Base-by-base conservation (phyloP, 2,329 filamentous ascomycete species). In the Alternaria brassicicola region DNA sequence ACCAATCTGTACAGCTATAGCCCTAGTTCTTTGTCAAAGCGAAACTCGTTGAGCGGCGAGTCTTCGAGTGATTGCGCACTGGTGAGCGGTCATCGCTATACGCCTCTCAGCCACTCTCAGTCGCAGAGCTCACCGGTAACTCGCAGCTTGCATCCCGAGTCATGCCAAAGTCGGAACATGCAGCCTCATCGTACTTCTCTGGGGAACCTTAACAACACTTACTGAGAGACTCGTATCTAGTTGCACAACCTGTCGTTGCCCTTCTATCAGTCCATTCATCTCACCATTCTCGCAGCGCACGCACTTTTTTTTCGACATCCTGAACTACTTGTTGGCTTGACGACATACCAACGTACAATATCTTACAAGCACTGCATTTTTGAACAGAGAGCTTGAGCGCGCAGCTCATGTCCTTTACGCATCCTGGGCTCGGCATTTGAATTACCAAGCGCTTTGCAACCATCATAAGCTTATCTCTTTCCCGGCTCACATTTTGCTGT, bases 81-180 rank as follows among this genome's bases (percentile, higher is more conserved):
- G 6, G 69, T 80, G 28, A 81, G 72, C 39, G 80, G 79, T 3
- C 69, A 79, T 28, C 68, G 66, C 15, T 82, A 82, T 39, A 49
- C 41, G 10, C 58, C 63, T 30, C 52, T 59, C 43, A 73, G 69
- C 10, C 78, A 57, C 5, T 74, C 60, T 2, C 63, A 59, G 21
- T 43, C 61, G 8, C 64, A 67, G 6, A 55, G 48, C 43, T 50
- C 64, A n/a, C 28, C 49, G 1, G 17, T 9, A 21, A 28, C 33
- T 19, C 52, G 51, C 46, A 61, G 39, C 6, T n/a, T 55, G 35
- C 55, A 55, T 15, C 42, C 39, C 8, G 54, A 61, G 3, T 30
- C 54, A 19, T 50, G 53, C n/a, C 39, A 61, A 15, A 41, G 47
- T n/a, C 59, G 55, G 23, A 42, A 52, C 17, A 15, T 39, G 7